Base-by-base conservation (phyloP, 176 grass and related monocot species). In the Oryza meyeriana region DNA sequence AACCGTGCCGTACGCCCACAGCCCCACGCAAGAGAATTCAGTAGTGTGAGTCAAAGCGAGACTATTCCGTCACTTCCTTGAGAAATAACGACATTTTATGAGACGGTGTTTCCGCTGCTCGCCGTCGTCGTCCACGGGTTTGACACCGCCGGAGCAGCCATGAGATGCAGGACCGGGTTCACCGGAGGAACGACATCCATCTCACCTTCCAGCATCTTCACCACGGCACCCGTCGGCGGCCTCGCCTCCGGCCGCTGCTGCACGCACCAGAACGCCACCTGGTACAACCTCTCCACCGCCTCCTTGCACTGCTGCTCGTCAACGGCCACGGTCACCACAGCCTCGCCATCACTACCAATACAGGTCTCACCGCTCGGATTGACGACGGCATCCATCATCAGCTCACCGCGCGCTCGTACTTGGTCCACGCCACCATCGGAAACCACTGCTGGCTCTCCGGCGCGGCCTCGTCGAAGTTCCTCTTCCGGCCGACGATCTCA, bases 201-300 rank as follows among this genome's bases (percentile, higher is more conserved):
- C 18, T 80, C 36, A 0, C 83, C 78, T 14, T 89, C 83, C 27
- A 85, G 34, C 72, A 85, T 82, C 72, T 47, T 79, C 31, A 89
- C 83, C 25, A 85, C 88, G 42, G 31, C n/a, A 41, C 83, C 59
- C 88, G 85, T 89, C 42, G 72, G 5, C 2, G 78, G 88, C 66
- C 88, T 63, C 41, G 45, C 71, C 20, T 66, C 64, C 26, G 76
- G 80, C 65, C 71, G 42, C 66, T 82, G 57, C 31, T 89, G 83
- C 71, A 78, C 69, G 83, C 83, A 89, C 88, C 78, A 89, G 39
- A 89, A 84, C 52, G 72, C 74, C 35, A 85, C 83, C 64, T 74
- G 31, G 12, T 44, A 61, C 48, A 80, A 63, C 78, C 78, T 74
- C 72, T 78, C 77, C 24, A 22, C 31, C 25, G 17, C 18, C 72